A percentile compares a stretch with the other conserved stretches of the same genome.
Conservation (phyloP, 306 rosid species). For the Begonia masoniana region DNA sequence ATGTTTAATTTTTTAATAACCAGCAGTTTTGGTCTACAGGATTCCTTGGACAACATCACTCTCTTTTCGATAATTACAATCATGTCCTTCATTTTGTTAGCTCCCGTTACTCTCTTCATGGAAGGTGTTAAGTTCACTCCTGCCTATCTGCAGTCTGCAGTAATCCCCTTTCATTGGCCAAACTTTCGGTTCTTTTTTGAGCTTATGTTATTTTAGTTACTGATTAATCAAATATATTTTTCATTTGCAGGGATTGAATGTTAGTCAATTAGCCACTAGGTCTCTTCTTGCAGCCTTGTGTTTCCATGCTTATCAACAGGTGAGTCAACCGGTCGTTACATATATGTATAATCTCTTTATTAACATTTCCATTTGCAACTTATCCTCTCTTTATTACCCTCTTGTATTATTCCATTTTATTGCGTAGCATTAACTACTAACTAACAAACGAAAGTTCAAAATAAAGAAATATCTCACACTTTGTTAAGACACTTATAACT, state of each 20-base stretch:
- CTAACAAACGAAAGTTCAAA: too few species aligned
- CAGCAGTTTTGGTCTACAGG: constrained; percentile 26
- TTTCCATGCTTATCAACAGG: constrained; percentile 98
- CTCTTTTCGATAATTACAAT: constrained; percentile 88
- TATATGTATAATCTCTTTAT: too few species aligned
- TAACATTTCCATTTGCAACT: background rate
- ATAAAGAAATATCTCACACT: too few species aligned
- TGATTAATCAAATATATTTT: background rate
- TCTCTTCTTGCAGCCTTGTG: constrained; percentile 84
- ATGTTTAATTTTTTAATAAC: too few species aligned
- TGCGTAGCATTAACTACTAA: too few species aligned
- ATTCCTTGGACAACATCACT: constrained; percentile 78
- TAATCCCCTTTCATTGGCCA: constrained; percentile 32
- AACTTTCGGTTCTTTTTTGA: constrained; percentile 3
- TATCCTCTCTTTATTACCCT: background rate
- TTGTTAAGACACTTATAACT: too few species aligned
- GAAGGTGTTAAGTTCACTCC: constrained; percentile 91
- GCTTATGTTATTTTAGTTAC: constrained; percentile 3
- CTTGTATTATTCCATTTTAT: background rate
- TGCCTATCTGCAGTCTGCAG: constrained; percentile 47
- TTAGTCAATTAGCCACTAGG: constrained; percentile 51
- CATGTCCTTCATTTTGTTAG: constrained; percentile 73
- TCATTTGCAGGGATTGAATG: constrained; percentile 55
- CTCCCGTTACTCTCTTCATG: constrained; percentile 53
- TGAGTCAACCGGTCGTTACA: constrained; percentile 10